These are phyloP conservation scores for Phytophthora kernoviae DNA, from an alignment of 352 stramenopile genomes.

Conservation along the genomic window DNA sequence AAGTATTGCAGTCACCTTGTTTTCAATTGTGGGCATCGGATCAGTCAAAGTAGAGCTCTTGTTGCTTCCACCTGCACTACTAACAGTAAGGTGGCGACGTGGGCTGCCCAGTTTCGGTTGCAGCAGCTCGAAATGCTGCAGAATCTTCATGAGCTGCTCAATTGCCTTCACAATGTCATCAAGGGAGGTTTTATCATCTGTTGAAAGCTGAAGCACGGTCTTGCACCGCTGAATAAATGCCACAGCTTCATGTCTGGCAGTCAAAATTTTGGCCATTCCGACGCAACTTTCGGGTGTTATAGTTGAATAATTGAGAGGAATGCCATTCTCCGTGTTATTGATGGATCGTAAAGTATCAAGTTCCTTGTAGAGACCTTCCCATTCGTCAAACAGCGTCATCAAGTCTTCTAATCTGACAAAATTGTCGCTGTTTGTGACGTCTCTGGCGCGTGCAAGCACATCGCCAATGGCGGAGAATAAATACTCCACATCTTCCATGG, in stretches of 20 bases:
- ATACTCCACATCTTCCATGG: slow-evolving; percentile 20
- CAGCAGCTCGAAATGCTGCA: slow-evolving; percentile 42
- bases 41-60: neutral
- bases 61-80: neutral
- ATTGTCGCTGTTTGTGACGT: slow-evolving; percentile 24
- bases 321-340: neutral
- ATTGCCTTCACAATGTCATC: slow-evolving; percentile 37
- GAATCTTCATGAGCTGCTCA: slow-evolving; percentile 47
- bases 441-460: slow-evolving; percentile 22
- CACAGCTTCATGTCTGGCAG: slow-evolving; percentile 18
- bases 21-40: slow-evolving; percentile 24
- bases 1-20: slow-evolving; percentile 42
- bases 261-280: slow-evolving; percentile 30
- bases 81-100: slow-evolving; percentile 8
- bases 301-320: neutral
- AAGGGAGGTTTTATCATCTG: slow-evolving; percentile 1
- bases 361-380: slow-evolving; percentile 17
- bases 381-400: slow-evolving; percentile 28
- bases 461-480: slow-evolving; percentile 21
- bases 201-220: slow-evolving; percentile 18
- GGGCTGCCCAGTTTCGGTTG: slow-evolving; percentile 39
- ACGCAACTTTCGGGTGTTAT: slow-evolving; percentile 5
- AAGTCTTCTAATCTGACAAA: slow-evolving; percentile 26
- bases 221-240: slow-evolving; percentile 35
- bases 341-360: slow-evolving; percentile 5